phyloP scores from a whole-genome alignment of 805 yeast genomes.

The Saturnispora kantuleensis region DNA sequence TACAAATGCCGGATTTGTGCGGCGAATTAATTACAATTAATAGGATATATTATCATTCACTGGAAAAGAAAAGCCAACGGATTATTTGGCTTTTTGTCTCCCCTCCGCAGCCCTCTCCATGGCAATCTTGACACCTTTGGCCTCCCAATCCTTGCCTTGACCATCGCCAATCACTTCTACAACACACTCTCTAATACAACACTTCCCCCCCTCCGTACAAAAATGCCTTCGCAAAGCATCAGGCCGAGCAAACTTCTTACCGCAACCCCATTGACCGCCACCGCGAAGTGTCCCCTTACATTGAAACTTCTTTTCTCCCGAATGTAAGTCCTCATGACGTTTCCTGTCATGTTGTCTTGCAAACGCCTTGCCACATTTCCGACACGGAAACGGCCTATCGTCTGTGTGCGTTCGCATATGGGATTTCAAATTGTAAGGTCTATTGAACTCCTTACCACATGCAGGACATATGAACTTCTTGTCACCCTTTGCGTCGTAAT shows the following conservation, averaged over 20 bases:
- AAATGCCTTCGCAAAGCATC: constrained; percentile 76
- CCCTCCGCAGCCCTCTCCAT: constrained; percentile 10
- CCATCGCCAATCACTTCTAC: constrained; percentile 22
- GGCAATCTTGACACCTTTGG: constrained; percentile 9
- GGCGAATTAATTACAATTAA: too few relatives aligned
- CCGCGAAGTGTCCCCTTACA: constrained; percentile 51
- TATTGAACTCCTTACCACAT: constrained; percentile 40
- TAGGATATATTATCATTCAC: too few relatives aligned
- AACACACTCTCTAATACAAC: constrained; percentile 58
- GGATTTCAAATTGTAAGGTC: constrained; percentile 72
- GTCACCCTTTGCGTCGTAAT: constrained; percentile 32
- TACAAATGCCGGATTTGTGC: too few relatives aligned
- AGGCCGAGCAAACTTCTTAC: constrained; percentile 66
- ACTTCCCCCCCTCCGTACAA: constrained; percentile 68
- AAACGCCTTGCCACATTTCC: constrained; percentile 26
- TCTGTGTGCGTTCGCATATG: constrained; percentile 81
- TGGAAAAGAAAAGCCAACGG: too few relatives aligned
- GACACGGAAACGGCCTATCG: constrained; percentile 49
- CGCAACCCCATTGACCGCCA: constrained; percentile 69
- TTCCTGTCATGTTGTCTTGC: constrained; percentile 8
- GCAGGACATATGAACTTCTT: constrained; percentile 31
- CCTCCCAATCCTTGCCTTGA: constrained; percentile 6
- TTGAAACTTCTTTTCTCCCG: constrained; percentile 65
- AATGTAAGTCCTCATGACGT: constrained; percentile 39
- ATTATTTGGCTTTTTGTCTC: too few relatives aligned